Evolutionary conservation across 2,329 filamentous ascomycete genomes (phyloP), one percentile per base, ranked within the genome.

Genomic region (Stagonosporopsis rhizophila): DNA sequence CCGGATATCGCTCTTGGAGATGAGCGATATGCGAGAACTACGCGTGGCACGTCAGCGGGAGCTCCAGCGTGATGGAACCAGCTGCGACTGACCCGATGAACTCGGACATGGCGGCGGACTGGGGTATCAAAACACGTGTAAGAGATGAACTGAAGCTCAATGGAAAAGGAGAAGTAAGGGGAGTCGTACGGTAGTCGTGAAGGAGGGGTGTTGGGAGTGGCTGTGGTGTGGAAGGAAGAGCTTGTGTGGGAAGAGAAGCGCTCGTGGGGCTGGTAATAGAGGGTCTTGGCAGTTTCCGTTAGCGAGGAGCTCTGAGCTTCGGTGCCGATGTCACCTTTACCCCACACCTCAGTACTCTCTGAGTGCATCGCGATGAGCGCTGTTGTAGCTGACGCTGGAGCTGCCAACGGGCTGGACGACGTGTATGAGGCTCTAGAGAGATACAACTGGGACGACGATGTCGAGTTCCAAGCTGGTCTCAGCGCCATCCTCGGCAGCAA

Each of bases 1-100:
- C 91, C 93, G 91, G 80, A 97, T 96, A 81, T 96, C 92, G 79
- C 92, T 96, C 83, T 94, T 96, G 60, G 93, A 97, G 79, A 97
- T 95, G 81, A 97, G 87, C 61, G 92, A 96, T 83, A 97, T 97
- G 77, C 90, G 89, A 80, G 93, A 91, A 80, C 92, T 93, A 78
- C 69, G 64, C 62, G 50, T 55, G 62, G 51, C 66, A 61, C 49
- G 70, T 77, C 62, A 77, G 72, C 59, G 59, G 59, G 57, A 76
- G 72, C 72, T 75, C 62, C 54, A 66, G 54, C 56, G 60, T 52
- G 60, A 66, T 57, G 65, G 72, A 72, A 75, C 72, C 65, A 70
- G 69, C 62, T 72, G 71, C 57, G 59, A 78, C 80, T 71, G 52
- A 85, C 83, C 83, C 84, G 68, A 86, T 85, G 77, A 83, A 86